Percentiles rank a stretch among this genome's conserved stretches.
Conservation (phyloP, 148 eudicot species). For the Diospyros lotus region DNA sequence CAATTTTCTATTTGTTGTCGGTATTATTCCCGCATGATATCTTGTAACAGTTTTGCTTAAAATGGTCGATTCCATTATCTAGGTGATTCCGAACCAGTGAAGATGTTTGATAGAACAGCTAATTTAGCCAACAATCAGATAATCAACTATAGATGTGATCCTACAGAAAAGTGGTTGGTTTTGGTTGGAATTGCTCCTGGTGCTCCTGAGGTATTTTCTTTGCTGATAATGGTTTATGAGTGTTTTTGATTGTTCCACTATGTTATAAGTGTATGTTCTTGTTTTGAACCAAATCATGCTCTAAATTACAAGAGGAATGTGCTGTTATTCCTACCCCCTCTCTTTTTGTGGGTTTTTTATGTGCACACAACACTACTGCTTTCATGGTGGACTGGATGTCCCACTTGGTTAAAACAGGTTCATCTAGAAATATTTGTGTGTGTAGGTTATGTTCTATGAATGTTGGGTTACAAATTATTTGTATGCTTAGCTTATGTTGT, state of each 20-base stretch:
- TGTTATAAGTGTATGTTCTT: neutral
- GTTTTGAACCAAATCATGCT: neutral
- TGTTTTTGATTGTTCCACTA: neutral
- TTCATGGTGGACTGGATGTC: neutral
- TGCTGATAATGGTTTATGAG: neutral
- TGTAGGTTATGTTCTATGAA: neutral
- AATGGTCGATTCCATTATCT: neutral
- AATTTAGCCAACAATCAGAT: constrained; percentile 88
- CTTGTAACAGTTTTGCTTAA: neutral
- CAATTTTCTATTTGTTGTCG: neutral
- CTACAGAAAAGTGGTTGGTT: constrained; percentile 93
- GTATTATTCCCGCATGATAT: neutral
- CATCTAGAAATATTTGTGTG: neutral
- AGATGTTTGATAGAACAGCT: constrained; percentile 93
- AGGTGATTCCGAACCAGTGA: constrained; percentile 88
- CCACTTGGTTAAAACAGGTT: no score
- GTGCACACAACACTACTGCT: no score
- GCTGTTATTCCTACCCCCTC: neutral
- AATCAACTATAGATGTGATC: constrained; percentile 85
- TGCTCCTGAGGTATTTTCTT: constrained; percentile 61
- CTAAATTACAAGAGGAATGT: neutral
- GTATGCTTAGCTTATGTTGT: neutral
- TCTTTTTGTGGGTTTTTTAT: neutral
- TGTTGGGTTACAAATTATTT: neutral
- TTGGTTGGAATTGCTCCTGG: constrained; percentile 95